Evolutionary conservation across 1,284 basidiomycete genomes (phyloP).

Genomic region (Exsudoporus floridanus): DNA sequence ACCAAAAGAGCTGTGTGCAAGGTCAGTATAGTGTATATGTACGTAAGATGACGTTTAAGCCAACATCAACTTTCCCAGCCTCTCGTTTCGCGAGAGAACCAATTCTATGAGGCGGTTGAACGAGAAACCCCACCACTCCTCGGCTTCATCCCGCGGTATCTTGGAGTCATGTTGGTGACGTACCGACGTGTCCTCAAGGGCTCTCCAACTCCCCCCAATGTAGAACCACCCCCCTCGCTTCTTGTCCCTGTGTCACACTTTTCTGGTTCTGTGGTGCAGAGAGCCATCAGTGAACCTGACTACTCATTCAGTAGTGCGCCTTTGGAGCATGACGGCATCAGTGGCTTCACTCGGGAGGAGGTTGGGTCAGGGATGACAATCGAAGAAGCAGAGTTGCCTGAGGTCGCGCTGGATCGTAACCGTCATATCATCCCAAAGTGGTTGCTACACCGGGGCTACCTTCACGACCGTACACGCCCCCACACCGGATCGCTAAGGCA

Average conservation of each 20-base stretch:
- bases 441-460: conserved; percentile 60
- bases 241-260: conserved; percentile 18
- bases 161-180: conserved; percentile 97
- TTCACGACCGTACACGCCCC: conserved; percentile 49
- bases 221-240: conserved; percentile 12
- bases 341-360: conserved; percentile 23
- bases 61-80: conserved; percentile 55
- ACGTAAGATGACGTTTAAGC: conserved; percentile 17
- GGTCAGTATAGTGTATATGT: conserved; percentile 54
- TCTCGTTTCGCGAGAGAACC: conserved; percentile 92
- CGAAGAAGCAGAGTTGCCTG: conserved; percentile 76
- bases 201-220: conserved; percentile 28
- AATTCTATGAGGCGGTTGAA: conserved; percentile 98
- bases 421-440: conserved; percentile 95
- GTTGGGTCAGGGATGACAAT: conserved; percentile 46
- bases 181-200: conserved; percentile 77
- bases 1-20: conserved; percentile 98
- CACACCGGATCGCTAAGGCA: conserved; percentile 42
- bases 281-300: conserved; percentile 37
- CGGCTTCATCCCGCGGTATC: conserved; percentile 92
- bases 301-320: conserved; percentile 5
- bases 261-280: conserved; percentile 37
- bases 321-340: conserved; percentile 8
- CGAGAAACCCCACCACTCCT: conserved; percentile 88
- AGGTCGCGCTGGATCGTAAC: conserved; percentile 91